Base-by-base conservation (phyloP, 2,329 filamentous ascomycete genomes). In the Leptodontidium sp. region DNA sequence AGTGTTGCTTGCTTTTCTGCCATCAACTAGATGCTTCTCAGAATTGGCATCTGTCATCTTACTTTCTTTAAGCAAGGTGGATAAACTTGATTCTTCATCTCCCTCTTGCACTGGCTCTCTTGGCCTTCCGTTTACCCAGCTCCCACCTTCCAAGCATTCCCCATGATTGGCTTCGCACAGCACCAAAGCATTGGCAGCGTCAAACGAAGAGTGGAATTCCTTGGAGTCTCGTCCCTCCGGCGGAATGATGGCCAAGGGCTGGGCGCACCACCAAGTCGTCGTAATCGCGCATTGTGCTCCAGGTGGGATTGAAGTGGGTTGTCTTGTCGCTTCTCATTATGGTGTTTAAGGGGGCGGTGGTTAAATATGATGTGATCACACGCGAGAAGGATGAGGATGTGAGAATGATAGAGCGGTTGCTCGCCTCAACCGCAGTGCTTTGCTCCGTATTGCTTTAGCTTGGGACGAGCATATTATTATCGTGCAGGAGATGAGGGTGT, bases 191-290 rank as follows among this genome's bases (percentile, higher is more conserved):
- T 65, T 58, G 63, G 52, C 63, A 58, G 50, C 50, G 43, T 43
- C 63, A 58, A 53, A 53, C 35, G 29, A 52, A 59, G 50, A 62
- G 64, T 57, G 67, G 63, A 63, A 68, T 55, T 52, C 61, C 67
- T 68, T 68, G 67, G 67, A 38, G n/a, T 50, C 47, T 50, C n/a
- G 47, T 50, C 26, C 15, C 40, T 65, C 14, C 24, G 29, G 63
- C 62, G 67, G 67, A 65, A 49, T 58, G 40, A 45, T 14, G 45
- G 64, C 59, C 64, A 69, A 67, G 68, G 58, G 61, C 65, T 66
- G 45, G 65, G 65, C 65, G 59, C 11, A 24, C 29, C 35, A 29
- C n/a, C 21, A 8, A 50, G 47, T 40, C 38, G 62, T 55, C 50
- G 50, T 55, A 55, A 59, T 43, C 15, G 35, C 38, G 35, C 55